Evolutionary conservation across 805 yeast genomes (phyloP), one percentile per base, ranked within the genome.

Genomic region (Kodamaea restingae): DNA sequence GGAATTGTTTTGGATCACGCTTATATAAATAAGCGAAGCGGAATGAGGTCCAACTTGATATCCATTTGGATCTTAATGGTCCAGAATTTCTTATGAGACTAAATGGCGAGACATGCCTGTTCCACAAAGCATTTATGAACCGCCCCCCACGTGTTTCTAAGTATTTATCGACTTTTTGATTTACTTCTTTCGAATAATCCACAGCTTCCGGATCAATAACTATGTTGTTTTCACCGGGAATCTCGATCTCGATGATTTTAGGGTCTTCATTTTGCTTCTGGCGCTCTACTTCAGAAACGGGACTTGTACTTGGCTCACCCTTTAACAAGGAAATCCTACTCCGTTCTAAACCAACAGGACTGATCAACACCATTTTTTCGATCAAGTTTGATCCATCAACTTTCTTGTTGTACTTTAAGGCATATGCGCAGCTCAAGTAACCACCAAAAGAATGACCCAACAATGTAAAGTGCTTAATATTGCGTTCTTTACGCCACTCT

Each of bases 101-200:
- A 46, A 81, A 75, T 0, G 85, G 84, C 1, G 85, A 78, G 15
- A 60, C 52, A 49, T 81, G 68, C 12, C 55, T 55, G 12, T 66
- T 65, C 88, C 88, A 81, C 36, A 79, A 39, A 39, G 55, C 15
- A 22, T 37, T 31, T 26, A 30, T 30, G 5, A 65, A 34, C 30
- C 50, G 43, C 25, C 55, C 51, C 3, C 51, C 36, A 27, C 45
- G 50, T 9, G 30, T 32, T 18, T 45, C 51, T 22, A 44, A 36
- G 7, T 38, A 39, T 5, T 30, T 39, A 7, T 35, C 46, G 7
- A 31, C 37, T 18, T 45, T 45, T 11, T 30, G 39, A 14, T 41
- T 44, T 2, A 40, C 36, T 11, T 36, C 38, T 14, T 31, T 28
- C 11, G 40, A 30, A n/a, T 38, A 38, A 15, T 37, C 42, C 5